Conservation (phyloP, 345 rosid genomes). For the Atalantia buxifolia region DNA sequence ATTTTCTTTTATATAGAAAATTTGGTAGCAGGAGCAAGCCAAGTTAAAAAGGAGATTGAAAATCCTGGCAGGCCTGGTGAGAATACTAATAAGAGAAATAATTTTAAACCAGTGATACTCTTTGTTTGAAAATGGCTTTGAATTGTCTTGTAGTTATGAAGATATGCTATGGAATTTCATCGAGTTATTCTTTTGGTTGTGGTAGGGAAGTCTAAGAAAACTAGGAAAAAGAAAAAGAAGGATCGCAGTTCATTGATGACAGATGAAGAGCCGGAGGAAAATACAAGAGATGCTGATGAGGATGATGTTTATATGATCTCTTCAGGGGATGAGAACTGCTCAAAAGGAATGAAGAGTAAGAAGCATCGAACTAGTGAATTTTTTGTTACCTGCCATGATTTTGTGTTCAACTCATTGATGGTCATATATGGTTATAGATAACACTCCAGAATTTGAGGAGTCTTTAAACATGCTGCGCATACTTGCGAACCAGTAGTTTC, state of each 20-base stretch:
- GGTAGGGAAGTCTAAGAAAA: slow-evolving; percentile 37
- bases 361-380: neutral
- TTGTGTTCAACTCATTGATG: neutral
- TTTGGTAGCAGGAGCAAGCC: slow-evolving; percentile 5
- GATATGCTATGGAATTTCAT: neutral
- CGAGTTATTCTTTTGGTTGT: neutral
- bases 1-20: slow-evolving; percentile 3
- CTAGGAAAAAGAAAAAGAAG: slow-evolving; percentile 30
- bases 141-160: neutral
- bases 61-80: neutral
- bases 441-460: too few species aligned
- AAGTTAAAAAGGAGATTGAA: neutral
- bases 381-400: neutral
- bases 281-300: slow-evolving; percentile 5
- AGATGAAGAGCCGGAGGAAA: neutral
- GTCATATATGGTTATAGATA: neutral
- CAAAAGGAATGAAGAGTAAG: slow-evolving; percentile 40
- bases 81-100: neutral
- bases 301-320: slow-evolving; percentile 26
- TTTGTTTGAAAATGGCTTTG: neutral
- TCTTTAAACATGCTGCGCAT: neutral
- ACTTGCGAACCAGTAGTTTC: neutral
- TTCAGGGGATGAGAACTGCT: slow-evolving; percentile 36
- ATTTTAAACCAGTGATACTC: neutral
- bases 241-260: slow-evolving; percentile 5